Base-by-base conservation (phyloP, 164 flowering plant genomes). In the Brasenia schreberi region DNA sequence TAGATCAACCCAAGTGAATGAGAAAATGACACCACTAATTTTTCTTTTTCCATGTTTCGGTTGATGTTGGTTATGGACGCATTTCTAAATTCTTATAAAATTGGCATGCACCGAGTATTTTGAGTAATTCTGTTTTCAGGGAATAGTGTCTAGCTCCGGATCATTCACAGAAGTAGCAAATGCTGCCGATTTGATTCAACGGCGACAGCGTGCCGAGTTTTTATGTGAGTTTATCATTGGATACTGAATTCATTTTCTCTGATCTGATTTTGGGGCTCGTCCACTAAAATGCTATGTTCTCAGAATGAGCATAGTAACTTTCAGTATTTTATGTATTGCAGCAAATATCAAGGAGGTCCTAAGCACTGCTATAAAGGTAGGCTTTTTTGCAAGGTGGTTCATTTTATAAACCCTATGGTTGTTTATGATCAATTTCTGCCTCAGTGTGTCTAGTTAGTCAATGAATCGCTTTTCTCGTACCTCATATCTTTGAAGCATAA, bases 161-260 rank as follows among this genome's bases (percentile, higher is more conserved):
- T 71, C 81, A 18, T 77, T 78, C 45, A 77, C 78, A n/a, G 85
- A 81, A 71, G 71, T 43, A 43, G 97, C 96, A 19, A 66, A 66
- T 71, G 98, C 98, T 69, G 98, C 98, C 64, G 97, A 94, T 79
- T 64, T 94, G 78, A 90, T 86, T 70, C 97, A 90, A 69, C 86
- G 81, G n/a, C 75, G 89, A 64, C 97, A 94, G 74, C 91, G 97
- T 11, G 86, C 93, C 14, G 92, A 85, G 42, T 89, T 94, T 77
- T 81, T 65, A 18, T 82, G 98, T 90, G 78, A 81, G 90, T 68
- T 67, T 63, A 65, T 18, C 65, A n/a, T 63, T 19, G 6, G 65
- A 63, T 17, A 19, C 7, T 12, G 23, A 18, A n/a, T 60, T 5
- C 10, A 7, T 6, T 19, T 19, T 10, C n/a, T 60, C 19, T 60